These are phyloP conservation scores for Panellus pusillus DNA, from an alignment of 768 basidiomycete species.

Conservation along the genomic window DNA sequence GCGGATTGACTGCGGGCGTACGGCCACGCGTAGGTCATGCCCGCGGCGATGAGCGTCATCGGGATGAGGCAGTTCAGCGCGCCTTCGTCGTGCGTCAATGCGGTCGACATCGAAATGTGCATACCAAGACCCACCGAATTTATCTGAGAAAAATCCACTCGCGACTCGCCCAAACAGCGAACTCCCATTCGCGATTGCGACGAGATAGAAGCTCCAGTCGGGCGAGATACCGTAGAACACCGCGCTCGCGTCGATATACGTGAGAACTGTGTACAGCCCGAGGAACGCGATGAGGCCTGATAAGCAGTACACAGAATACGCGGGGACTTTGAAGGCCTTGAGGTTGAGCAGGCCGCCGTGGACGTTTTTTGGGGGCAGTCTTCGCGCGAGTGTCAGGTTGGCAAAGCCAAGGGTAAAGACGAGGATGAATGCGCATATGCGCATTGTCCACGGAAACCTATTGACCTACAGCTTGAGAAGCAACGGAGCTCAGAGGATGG, in stretches of 20 bases:
- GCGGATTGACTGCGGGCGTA: slow-evolving; percentile 40
- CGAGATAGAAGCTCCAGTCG: slow-evolving; percentile 55
- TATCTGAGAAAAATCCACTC: slow-evolving; percentile 51
- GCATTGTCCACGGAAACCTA: slow-evolving; percentile 72
- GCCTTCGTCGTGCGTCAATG: slow-evolving; percentile 33
- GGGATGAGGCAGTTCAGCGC: slow-evolving; percentile 59
- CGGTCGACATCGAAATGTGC: too few relatives aligned
- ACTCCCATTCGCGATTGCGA: slow-evolving; percentile 61
- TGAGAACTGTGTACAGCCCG: slow-evolving; percentile 66
- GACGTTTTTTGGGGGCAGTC: slow-evolving; percentile 51
- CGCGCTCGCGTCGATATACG: slow-evolving; percentile 58
- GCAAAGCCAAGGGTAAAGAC: slow-evolving; percentile 49
- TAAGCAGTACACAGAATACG: slow-evolving; percentile 53
- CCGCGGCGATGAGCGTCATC: slow-evolving; percentile 46
- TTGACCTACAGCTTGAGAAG: not conserved
- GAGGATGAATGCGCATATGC: slow-evolving; percentile 61
- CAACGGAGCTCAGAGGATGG: not conserved
- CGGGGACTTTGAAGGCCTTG: slow-evolving; percentile 40
- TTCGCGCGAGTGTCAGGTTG: slow-evolving; percentile 45
- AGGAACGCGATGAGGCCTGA: slow-evolving; percentile 51
- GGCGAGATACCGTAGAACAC: slow-evolving; percentile 42
- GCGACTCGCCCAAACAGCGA: slow-evolving; percentile 55
- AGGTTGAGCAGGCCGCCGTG: slow-evolving; percentile 56
- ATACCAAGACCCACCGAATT: slow-evolving; percentile 37
- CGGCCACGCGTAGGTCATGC: slow-evolving; percentile 64